These are phyloP conservation scores for Nemania sp. DNA, from an alignment of 2,329 filamentous ascomycete genomes.

Conservation along the genomic window DNA sequence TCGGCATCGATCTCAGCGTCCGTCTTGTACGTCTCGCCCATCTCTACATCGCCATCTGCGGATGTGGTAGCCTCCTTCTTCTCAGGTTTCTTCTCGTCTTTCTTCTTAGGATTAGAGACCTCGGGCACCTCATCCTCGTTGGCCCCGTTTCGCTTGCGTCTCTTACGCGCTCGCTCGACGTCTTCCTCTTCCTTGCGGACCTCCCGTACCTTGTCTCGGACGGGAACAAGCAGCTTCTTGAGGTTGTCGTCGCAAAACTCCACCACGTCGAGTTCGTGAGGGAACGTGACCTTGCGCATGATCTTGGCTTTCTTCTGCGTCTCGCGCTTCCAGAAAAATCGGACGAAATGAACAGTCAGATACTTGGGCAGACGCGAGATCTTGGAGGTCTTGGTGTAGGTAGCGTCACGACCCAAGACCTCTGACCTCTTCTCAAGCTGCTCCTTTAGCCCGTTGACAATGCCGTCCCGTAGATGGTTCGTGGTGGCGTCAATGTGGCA, in stretches of 20 bases:
- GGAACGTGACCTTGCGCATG: conserved; percentile 98
- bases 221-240: conserved; percentile 82
- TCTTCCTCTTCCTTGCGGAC: conserved; percentile 96
- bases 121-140: conserved; percentile 61
- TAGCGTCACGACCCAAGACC: conserved; percentile 79
- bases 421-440: conserved; percentile 91
- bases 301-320: conserved; percentile 99
- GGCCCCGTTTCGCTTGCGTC: conserved; percentile 77
- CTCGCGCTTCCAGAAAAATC: conserved; percentile 97
- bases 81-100: conserved; percentile 54
- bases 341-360: conserved; percentile 94
- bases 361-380: conserved; percentile 94
- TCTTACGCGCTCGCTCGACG: conserved; percentile 89
- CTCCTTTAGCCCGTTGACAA: conserved; percentile 83
- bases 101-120: conserved; percentile 62
- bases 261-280: conserved; percentile 89
- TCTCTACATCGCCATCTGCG: conserved; percentile 77
- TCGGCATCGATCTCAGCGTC: conserved; percentile 94
- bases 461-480: conserved; percentile 91
- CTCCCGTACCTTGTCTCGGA: conserved; percentile 96
- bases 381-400: conserved; percentile 91
- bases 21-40: conserved; percentile 85
- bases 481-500: conserved; percentile 91
- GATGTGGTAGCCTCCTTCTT: conserved; percentile 52
- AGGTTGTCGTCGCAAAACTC: conserved; percentile 97